Evolutionary conservation across 176 grass and related monocot species (phyloP).

Genomic region (Ampelocalamus luodianensis): DNA sequence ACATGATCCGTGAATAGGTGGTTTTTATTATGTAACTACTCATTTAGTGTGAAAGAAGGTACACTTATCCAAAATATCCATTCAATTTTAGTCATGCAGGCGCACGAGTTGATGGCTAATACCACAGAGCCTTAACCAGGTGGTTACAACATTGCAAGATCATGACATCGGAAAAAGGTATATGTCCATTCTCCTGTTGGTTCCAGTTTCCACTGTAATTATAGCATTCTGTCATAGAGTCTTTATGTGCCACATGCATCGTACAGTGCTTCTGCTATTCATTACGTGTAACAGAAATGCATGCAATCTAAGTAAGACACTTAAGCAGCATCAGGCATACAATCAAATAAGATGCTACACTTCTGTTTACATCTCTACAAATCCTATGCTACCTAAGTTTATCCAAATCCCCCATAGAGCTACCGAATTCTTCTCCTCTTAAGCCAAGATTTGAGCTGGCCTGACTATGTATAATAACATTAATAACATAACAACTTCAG

Average conservation of each 20-base stretch:
- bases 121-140: neutral
- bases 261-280: neutral
- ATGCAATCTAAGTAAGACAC: conserved; percentile 26
- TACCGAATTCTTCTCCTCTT: neutral
- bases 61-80: neutral
- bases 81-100: neutral
- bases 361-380: neutral
- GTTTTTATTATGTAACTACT: neutral
- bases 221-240: neutral
- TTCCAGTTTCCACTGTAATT: neutral
- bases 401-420: neutral
- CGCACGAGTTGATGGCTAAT: neutral
- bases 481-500: neutral
- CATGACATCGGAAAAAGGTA: neutral
- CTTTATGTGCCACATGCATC: neutral
- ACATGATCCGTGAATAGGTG: neutral
- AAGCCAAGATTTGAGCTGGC: conserved; percentile 1
- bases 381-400: neutral
- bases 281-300: neutral
- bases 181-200: neutral
- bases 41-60: neutral
- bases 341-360: conserved; percentile 14
- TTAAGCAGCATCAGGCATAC: neutral
- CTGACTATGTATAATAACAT: conserved; percentile 1
- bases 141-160: neutral